A percentile compares a stretch with the other conserved stretches of the same genome.
Evolutionary conservation across 495 filamentous ascomycete species (phyloP).

Genomic region (Penicillium herquei): DNA sequence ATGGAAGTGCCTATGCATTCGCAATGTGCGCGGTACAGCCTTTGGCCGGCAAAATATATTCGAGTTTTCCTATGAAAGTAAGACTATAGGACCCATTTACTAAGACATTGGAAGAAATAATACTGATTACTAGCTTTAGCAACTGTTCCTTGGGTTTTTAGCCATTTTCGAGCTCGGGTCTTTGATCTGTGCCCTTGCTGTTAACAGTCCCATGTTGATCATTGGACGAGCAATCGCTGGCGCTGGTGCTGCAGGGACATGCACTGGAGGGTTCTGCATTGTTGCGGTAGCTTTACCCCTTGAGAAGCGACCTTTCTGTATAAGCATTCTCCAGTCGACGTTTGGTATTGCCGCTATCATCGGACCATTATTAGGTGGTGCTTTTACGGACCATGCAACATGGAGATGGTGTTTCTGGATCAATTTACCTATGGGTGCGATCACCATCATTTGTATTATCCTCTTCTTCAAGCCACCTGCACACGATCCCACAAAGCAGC

Average conservation of each 20-base stretch:
- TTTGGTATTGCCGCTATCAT: slow-evolving; percentile 27
- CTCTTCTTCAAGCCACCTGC: slow-evolving; percentile 40
- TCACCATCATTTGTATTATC: slow-evolving; percentile 47
- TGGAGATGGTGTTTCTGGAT: slow-evolving; percentile 84
- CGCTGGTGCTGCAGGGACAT: slow-evolving; percentile 4
- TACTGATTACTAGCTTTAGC: not conserved
- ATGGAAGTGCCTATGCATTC: slow-evolving; percentile 12
- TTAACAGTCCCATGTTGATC: slow-evolving; percentile 8
- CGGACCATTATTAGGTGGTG: slow-evolving; percentile 53
- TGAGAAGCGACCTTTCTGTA: slow-evolving; percentile 1
- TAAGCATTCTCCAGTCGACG: slow-evolving; percentile 9
- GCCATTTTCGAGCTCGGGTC: slow-evolving; percentile 10
- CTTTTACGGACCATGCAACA: slow-evolving; percentile 44
- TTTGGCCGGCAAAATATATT: slow-evolving; percentile 6
- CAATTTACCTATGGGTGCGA: slow-evolving; percentile 56
- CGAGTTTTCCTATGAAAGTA: slow-evolving; percentile 6
- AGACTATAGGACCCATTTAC: not conserved
- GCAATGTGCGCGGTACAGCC: slow-evolving; percentile 12
- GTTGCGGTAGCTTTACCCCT: slow-evolving; percentile 4
- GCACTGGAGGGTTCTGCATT: slow-evolving; percentile 8
- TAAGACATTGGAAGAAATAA: not conserved
- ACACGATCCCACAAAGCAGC: not conserved
- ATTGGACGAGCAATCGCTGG: slow-evolving; percentile 11
- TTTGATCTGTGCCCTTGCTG: slow-evolving; percentile 8
- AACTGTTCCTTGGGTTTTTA: slow-evolving; percentile 3